Percentiles rank a stretch among this genome's conserved stretches.
Conservation (phyloP, 176 grass and related monocot genomes). For the Aegilops sharonensis region DNA sequence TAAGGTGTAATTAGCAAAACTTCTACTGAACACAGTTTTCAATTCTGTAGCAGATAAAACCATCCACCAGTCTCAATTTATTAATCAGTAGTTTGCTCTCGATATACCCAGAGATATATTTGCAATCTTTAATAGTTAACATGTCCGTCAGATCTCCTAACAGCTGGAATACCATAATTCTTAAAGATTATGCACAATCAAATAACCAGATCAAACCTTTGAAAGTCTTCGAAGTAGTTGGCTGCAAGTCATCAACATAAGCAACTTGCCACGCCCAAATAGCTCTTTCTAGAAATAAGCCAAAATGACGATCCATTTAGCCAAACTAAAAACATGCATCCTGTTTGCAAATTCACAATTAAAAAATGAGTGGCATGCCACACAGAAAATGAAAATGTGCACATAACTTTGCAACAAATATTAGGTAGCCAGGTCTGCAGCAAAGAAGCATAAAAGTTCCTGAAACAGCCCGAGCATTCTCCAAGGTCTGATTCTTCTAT, state of each 20-base stretch:
- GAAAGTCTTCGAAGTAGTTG: slow-evolving; percentile 93
- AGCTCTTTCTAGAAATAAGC: slow-evolving; percentile 78
- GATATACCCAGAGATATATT: no score
- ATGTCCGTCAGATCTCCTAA: no score
- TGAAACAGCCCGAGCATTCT: slow-evolving; percentile 84
- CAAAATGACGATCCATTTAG: slow-evolving; percentile 12
- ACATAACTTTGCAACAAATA: neutral
- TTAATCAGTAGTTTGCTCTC: neutral
- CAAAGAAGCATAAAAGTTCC: slow-evolving; percentile 66
- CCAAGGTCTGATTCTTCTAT: slow-evolving; percentile 74
- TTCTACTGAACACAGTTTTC: neutral
- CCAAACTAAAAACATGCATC: slow-evolving; percentile 8
- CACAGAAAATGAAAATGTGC: neutral
- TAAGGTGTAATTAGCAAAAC: neutral
- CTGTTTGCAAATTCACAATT: slow-evolving; percentile 7
- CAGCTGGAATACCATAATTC: neutral
- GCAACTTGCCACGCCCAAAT: slow-evolving; percentile 90
- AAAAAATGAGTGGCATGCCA: slow-evolving; percentile 24
- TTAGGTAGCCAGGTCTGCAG: neutral
- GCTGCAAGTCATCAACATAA: slow-evolving; percentile 97
- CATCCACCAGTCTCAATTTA: neutral
- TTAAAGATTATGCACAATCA: neutral
- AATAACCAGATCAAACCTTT: slow-evolving; percentile 52
- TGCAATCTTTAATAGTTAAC: neutral
- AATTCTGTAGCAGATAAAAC: slow-evolving; percentile 6